Base-by-base conservation (phyloP, 345 rosid genomes). In the Populus nigra region DNA sequence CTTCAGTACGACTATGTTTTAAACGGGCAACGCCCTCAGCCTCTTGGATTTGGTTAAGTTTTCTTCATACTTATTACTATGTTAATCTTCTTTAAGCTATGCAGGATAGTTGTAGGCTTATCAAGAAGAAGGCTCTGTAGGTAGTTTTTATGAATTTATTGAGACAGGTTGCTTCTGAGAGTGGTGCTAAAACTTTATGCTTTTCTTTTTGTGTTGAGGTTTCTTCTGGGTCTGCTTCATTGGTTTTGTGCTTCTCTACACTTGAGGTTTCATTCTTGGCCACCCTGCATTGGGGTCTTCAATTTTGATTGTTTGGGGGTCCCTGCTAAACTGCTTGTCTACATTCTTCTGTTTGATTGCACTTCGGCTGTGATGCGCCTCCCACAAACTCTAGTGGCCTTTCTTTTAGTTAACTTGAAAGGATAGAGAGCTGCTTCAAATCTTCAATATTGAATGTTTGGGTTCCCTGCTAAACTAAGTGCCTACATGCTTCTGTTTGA, bases 181-280 rank as follows among this genome's bases (percentile, higher is more conserved):
- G 75, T 74, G 75, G 78, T 85, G 87, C 97, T 91, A 80, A 94
- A 89, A 76, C 55, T 81, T 78, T 85, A 55, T 90, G 86, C 84
- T 87, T 91, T 88, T 84, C 65, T 88, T 88, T 91, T 87, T 77
- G 83, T 87, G 89, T 89, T 84, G 97, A 94, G 97, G 97, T 94
- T 84, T 89, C 96, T 84, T 89, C 92, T 87, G 91, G 88, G 83
- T 91, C 92, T 90, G 86, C 97, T 82, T 89, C 93, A 79, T 91
- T 87, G 91, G 91, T 91, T 92, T 86, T 90, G 87, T 90, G 94
- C 93, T 84, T 86, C 92, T 89, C 92, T 90, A 84, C 98, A 84
- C 89, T 86, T 78, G 88, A 76, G 89, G 85, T 88, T 86, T 81
- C 82, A 82, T 86, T 81, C 87, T 86, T 83, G 77, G 85, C 92